Evolutionary conservation across 2,329 filamentous ascomycete genomes (phyloP).

Genomic region (Sporothrix brunneoviolacea): DNA sequence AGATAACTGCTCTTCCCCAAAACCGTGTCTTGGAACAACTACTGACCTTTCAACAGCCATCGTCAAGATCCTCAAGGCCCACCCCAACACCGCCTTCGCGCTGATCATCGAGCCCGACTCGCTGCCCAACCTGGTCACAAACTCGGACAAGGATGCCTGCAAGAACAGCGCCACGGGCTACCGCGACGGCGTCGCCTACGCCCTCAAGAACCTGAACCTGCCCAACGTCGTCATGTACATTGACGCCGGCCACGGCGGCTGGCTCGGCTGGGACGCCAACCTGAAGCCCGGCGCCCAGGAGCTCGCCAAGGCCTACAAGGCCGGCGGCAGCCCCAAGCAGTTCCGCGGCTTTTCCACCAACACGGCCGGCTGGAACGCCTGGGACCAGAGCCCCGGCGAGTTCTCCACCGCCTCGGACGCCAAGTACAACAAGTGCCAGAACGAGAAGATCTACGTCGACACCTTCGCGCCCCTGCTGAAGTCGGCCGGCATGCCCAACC

Average conservation of each 20-base stretch:
- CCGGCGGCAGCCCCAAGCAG: slow-evolving; percentile 31
- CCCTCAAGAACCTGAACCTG: slow-evolving; percentile 49
- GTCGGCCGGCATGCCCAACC: slow-evolving; percentile 34
- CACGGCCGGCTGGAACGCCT: slow-evolving; percentile 36
- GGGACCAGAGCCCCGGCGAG: slow-evolving; percentile 31
- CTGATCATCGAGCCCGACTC: slow-evolving; percentile 53
- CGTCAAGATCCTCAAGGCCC: slow-evolving; percentile 42
- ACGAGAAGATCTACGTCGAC: slow-evolving; percentile 37
- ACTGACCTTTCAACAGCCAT: slow-evolving; percentile 31
- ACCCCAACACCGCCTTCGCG: slow-evolving; percentile 43
- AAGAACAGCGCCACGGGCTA: slow-evolving; percentile 47
- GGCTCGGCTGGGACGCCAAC: slow-evolving; percentile 59
- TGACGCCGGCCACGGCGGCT: slow-evolving; percentile 57
- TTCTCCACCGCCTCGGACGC: slow-evolving; percentile 36
- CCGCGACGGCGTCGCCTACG: slow-evolving; percentile 49
- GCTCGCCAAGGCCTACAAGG: slow-evolving; percentile 33
- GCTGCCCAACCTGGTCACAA: slow-evolving; percentile 57
- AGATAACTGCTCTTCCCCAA: no score
- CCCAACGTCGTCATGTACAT: slow-evolving; percentile 58
- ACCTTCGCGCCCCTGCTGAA: slow-evolving; percentile 33
- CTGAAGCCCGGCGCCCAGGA: slow-evolving; percentile 33
- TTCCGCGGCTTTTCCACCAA: slow-evolving; percentile 34
- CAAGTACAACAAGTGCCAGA: slow-evolving; percentile 36
- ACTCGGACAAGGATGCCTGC: slow-evolving; percentile 48
- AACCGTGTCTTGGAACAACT: not conserved